Conservation (phyloP, 1,139 yeast species). For the Debaryomyces sp. region DNA sequence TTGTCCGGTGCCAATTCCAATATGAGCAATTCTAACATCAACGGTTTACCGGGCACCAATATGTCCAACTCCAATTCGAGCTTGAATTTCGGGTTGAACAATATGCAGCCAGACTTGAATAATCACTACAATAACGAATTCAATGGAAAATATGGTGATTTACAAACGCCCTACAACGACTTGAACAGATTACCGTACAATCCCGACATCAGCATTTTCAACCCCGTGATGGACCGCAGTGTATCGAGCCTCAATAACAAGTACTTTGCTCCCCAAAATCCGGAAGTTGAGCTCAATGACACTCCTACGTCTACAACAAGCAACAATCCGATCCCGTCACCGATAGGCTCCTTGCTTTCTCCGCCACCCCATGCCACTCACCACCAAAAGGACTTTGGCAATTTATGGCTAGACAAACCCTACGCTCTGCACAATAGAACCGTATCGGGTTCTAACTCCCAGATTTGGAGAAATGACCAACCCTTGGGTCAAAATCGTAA, state of each 20-base stretch:
- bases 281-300: conserved; percentile 1
- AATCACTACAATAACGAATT: background rate
- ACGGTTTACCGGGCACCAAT: background rate
- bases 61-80: conserved; percentile 4
- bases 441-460: conserved; percentile 28
- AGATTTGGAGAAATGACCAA: conserved; percentile 34
- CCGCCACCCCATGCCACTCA: conserved; percentile 2
- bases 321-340: background rate
- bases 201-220: conserved; percentile 1
- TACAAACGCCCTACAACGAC: background rate
- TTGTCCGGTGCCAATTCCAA: background rate
- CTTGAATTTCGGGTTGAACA: conserved; percentile 3
- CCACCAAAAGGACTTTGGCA: conserved; percentile 10
- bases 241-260: background rate
- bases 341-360: conserved; percentile 2
- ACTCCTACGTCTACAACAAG: background rate
- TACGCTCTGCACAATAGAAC: conserved; percentile 21
- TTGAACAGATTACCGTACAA: background rate
- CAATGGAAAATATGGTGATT: background rate
- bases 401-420: conserved; percentile 13
- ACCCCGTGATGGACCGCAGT: background rate
- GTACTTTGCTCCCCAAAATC: conserved; percentile 2
- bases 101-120: background rate
- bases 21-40: background rate
- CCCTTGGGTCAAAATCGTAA: conserved; percentile 15